Conservation (phyloP, 257 asterid species). For the Voacanga thouarsii region DNA sequence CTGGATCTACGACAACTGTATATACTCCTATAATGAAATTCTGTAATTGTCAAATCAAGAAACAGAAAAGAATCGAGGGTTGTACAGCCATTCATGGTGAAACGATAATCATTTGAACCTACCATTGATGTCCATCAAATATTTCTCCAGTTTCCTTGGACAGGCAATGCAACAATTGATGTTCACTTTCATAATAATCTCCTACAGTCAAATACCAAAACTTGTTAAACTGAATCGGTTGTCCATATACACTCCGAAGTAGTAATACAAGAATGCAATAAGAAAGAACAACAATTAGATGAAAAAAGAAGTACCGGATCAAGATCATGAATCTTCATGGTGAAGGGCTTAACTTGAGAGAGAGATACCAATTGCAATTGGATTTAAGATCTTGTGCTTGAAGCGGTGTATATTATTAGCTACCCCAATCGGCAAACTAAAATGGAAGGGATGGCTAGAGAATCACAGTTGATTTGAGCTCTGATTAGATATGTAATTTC, state of each 20-base stretch:
- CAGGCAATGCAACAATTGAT: conserved; percentile 27
- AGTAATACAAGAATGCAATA: background rate
- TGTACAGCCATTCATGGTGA: background rate
- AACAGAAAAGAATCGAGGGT: background rate
- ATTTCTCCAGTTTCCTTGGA: conserved; percentile 26
- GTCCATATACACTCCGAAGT: background rate
- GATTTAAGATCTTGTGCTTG: background rate
- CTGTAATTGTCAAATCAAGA: background rate
- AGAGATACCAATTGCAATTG: background rate
- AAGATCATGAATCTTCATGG: conserved; percentile 1
- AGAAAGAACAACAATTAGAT: background rate
- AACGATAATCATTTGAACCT: background rate
- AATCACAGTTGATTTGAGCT: background rate
- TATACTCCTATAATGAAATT: conserved; percentile 18
- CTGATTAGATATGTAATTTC: background rate
- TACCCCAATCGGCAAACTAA: background rate
- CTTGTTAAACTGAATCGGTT: background rate
- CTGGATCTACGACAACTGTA: conserved; percentile 24
- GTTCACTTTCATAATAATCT: conserved; percentile 22
- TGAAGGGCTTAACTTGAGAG: background rate
- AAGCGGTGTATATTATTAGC: too few relatives aligned
- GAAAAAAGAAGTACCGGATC: background rate
- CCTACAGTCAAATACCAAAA: conserved; percentile 18
- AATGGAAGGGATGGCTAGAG: background rate
- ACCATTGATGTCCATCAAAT: conserved; percentile 29